These are phyloP conservation scores for Syncephalastrum contaminatum DNA, from an alignment of 371 early-diverging fungal genomes.

Conservation along the genomic window DNA sequence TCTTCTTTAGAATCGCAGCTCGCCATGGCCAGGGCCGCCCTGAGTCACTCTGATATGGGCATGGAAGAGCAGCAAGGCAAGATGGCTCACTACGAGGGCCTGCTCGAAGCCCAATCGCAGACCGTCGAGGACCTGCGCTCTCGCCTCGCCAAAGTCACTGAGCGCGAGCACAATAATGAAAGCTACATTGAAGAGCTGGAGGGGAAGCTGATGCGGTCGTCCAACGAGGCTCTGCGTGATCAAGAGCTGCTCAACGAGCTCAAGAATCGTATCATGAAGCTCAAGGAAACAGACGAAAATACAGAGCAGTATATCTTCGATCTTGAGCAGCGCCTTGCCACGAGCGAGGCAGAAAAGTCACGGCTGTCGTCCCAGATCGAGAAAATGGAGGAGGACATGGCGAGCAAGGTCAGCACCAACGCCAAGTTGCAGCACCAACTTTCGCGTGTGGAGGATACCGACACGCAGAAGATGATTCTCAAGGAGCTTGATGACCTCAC, in stretches of 20 bases:
- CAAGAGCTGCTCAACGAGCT: slow-evolving; percentile 40
- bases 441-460: slow-evolving; percentile 12
- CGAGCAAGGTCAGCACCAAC: slow-evolving; percentile 3
- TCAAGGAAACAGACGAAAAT: slow-evolving; percentile 44
- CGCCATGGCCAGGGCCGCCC: slow-evolving; percentile 52
- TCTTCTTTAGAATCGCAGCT: slow-evolving; percentile 58
- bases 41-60: slow-evolving; percentile 49
- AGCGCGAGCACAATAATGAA: slow-evolving; percentile 41
- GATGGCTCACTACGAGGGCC: slow-evolving; percentile 28
- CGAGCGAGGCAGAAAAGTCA: slow-evolving; percentile 30
- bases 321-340: slow-evolving; percentile 37
- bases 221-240: slow-evolving; percentile 39
- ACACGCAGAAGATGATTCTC: slow-evolving; percentile 26
- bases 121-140: slow-evolving; percentile 29
- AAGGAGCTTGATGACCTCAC: slow-evolving; percentile 32
- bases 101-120: slow-evolving; percentile 37
- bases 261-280: slow-evolving; percentile 32
- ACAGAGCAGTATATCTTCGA: slow-evolving; percentile 51
- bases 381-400: slow-evolving; percentile 17
- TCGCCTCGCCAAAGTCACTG: slow-evolving; percentile 29
- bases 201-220: slow-evolving; percentile 33
- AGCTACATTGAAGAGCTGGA: slow-evolving; percentile 47
- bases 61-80: slow-evolving; percentile 53
- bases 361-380: slow-evolving; percentile 25
- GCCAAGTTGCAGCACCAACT: slow-evolving; percentile 14